A percentile compares a stretch with the other conserved stretches of the same genome.
Evolutionary conservation across 176 grass and related monocot species (phyloP).

Genomic region (maize (Zea mays)): DNA sequence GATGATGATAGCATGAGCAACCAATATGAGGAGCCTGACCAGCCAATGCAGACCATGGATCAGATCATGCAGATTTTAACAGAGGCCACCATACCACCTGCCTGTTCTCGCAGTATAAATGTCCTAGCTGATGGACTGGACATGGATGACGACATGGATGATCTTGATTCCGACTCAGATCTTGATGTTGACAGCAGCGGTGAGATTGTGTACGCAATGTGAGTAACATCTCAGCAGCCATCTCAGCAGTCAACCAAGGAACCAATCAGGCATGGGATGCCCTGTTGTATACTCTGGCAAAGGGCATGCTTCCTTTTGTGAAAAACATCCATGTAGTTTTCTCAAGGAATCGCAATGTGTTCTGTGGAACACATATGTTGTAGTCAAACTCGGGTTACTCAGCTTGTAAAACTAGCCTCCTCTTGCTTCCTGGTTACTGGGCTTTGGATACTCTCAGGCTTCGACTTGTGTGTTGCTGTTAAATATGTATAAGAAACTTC

Average conservation of each 20-base stretch:
- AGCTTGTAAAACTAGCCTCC: slow-evolving; percentile 14
- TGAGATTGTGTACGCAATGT: slow-evolving; percentile 80
- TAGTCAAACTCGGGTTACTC: slow-evolving; percentile 37
- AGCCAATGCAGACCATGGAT: slow-evolving; percentile 80
- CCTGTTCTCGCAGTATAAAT: slow-evolving; percentile 61
- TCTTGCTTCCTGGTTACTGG: background rate
- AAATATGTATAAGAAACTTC: slow-evolving; percentile 24
- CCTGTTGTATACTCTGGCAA: slow-evolving; percentile 37
- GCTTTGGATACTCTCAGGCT: slow-evolving; percentile 4
- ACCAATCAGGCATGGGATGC: slow-evolving; percentile 24
- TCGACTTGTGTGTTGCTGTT: slow-evolving; percentile 16
- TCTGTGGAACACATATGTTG: slow-evolving; percentile 10
- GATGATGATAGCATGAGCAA: slow-evolving; percentile 61
- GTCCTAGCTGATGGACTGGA: slow-evolving; percentile 53
- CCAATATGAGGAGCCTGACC: slow-evolving; percentile 75
- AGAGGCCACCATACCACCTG: slow-evolving; percentile 70
- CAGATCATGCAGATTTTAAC: slow-evolving; percentile 80
- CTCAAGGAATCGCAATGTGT: background rate
- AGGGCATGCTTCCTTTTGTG: slow-evolving; percentile 40
- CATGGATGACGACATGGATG: slow-evolving; percentile 73
- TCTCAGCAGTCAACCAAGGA: slow-evolving; percentile 8
- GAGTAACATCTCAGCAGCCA: slow-evolving; percentile 18
- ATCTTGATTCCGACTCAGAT: slow-evolving; percentile 63
- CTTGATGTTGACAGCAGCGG: slow-evolving; percentile 76
- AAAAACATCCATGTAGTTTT: slow-evolving; percentile 38